phyloP scores from a whole-genome alignment of 371 early-diverging fungal species.

The Mucor irregularis region DNA sequence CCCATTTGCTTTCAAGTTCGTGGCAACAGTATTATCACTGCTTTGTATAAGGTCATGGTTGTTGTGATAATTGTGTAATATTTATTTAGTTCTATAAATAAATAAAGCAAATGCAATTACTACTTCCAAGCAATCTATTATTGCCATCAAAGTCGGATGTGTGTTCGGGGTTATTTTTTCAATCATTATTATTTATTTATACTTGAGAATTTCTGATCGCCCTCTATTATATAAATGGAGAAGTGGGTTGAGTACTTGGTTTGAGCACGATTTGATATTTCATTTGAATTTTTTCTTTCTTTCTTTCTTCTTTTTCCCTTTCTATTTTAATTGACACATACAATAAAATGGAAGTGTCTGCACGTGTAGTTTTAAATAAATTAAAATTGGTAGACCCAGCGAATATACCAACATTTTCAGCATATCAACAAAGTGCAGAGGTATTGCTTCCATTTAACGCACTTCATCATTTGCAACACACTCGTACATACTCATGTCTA shows the following conservation, averaged over 20 bases:
- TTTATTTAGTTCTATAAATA: too few relatives aligned
- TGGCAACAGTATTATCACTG: too few relatives aligned
- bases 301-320: neutral
- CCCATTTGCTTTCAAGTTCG: too few relatives aligned
- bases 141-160: neutral
- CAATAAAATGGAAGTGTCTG: constrained; percentile 8
- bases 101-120: too few relatives aligned
- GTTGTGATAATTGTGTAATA: too few relatives aligned
- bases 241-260: too few relatives aligned
- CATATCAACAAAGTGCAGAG: constrained; percentile 16
- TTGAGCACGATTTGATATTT: too few relatives aligned
- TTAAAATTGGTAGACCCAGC: constrained; percentile 7
- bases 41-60: too few relatives aligned
- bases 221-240: neutral
- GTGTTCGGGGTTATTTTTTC: neutral
- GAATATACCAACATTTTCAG: constrained; percentile 8
- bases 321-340: neutral
- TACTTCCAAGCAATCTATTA: too few relatives aligned
- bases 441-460: neutral
- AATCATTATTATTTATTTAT: neutral
- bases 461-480: neutral
- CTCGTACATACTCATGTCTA: neutral
- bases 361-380: constrained; percentile 7
- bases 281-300: neutral
- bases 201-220: neutral